These are phyloP conservation scores for Pseudogymnoascus sp. DNA, from an alignment of 2,329 filamentous ascomycete species.

Conservation along the genomic window DNA sequence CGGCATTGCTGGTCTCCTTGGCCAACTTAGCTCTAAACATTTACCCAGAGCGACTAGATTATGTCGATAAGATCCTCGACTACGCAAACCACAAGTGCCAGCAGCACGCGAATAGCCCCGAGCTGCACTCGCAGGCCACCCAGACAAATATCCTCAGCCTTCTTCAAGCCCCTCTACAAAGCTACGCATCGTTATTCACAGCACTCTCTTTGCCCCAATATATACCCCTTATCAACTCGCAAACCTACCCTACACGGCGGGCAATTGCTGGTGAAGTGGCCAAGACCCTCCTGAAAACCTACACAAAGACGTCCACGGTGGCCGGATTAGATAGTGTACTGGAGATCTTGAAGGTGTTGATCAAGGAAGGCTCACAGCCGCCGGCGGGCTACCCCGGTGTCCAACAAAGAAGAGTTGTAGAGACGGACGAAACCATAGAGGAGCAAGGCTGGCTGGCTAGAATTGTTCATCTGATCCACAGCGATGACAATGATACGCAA, in stretches of 20 bases:
- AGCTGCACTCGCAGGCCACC: slow-evolving; percentile 78
- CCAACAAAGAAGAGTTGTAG: slow-evolving; percentile 65
- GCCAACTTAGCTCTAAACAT: slow-evolving; percentile 92
- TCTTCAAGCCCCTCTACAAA: slow-evolving; percentile 80
- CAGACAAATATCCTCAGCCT: slow-evolving; percentile 86
- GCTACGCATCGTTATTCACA: slow-evolving; percentile 93
- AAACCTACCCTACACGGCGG: slow-evolving; percentile 85
- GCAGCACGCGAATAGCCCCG: slow-evolving; percentile 89
- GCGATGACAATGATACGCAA: slow-evolving; percentile 82
- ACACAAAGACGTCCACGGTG: slow-evolving; percentile 68
- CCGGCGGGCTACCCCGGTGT: slow-evolving; percentile 78
- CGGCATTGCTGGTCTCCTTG: slow-evolving; percentile 87
- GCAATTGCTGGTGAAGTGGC: slow-evolving; percentile 87
- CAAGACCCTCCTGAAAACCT: slow-evolving; percentile 71
- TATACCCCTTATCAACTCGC: slow-evolving; percentile 78
- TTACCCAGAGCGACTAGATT: slow-evolving; percentile 86
- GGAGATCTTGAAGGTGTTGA: slow-evolving; percentile 80
- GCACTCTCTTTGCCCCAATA: slow-evolving; percentile 87
- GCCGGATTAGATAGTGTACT: slow-evolving; percentile 82
- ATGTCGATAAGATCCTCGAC: slow-evolving; percentile 86
- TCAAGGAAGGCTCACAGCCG: slow-evolving; percentile 83
- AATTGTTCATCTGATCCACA: slow-evolving; percentile 80
- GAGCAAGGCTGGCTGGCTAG: slow-evolving; percentile 96
- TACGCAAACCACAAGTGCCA: slow-evolving; percentile 81
- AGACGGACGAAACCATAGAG: slow-evolving; percentile 96